A percentile compares a stretch with the other conserved stretches of the same genome.
Conservation (phyloP, 345 rosid genomes). For the Salix udensis region DNA sequence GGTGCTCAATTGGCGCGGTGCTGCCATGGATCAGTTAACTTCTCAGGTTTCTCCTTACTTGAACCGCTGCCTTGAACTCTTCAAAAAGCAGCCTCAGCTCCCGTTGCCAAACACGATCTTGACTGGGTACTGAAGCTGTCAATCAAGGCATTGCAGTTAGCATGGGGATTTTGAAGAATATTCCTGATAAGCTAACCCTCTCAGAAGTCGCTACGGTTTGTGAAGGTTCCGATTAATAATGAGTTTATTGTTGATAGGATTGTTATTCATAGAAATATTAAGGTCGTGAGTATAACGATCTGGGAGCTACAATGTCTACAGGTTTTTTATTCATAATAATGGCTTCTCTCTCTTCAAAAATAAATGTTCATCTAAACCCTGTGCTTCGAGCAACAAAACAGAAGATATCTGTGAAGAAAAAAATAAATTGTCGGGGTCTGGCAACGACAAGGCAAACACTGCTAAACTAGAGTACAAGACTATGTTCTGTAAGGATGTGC, state of each 20-base stretch:
- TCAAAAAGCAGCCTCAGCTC: neutral
- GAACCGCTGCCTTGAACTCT: conserved; percentile 1
- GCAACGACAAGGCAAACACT: neutral
- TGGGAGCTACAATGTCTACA: too few relatives aligned
- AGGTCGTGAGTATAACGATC: too few relatives aligned
- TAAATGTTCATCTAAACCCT: neutral
- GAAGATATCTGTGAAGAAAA: neutral
- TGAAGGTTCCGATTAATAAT: too few relatives aligned
- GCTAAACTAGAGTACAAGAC: too few relatives aligned
- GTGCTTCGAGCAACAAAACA: neutral
- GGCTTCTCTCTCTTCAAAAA: too few relatives aligned
- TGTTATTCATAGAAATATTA: too few relatives aligned
- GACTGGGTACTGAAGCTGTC: conserved; percentile 5
- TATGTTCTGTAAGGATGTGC: too few relatives aligned
- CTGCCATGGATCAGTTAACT: neutral
- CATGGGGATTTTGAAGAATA: conserved; percentile 5
- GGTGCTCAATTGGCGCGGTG: neutral
- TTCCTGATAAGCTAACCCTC: neutral
- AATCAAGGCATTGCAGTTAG: conserved; percentile 4
- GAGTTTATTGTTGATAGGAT: too few relatives aligned
- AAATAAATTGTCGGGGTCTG: neutral
- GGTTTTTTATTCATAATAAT: too few relatives aligned
- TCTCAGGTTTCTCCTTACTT: neutral
- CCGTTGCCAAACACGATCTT: conserved; percentile 3
- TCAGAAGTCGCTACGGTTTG: too few relatives aligned